Percentiles rank a stretch among this genome's conserved stretches.
phyloP scores from a whole-genome alignment of 108 stramenopile species.

The Pseudonitzschia multiseries region DNA sequence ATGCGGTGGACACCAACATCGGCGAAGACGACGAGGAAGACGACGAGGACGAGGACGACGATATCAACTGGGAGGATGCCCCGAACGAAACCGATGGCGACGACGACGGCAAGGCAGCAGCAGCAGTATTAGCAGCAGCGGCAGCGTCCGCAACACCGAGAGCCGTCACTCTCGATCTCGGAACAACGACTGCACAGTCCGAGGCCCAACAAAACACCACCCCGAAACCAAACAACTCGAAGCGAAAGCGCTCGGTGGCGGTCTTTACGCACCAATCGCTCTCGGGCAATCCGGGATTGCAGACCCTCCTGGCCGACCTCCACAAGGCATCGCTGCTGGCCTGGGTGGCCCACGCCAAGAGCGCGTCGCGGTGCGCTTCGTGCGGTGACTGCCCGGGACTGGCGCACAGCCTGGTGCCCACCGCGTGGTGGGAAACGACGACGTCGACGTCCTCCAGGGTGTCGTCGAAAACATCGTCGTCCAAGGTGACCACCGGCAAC shows the following conservation, averaged over 20 bases:
- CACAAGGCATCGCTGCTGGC: constrained; percentile 56
- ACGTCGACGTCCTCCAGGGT: not conserved
- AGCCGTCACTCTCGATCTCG: constrained; percentile 12
- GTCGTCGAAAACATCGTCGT: too few relatives aligned
- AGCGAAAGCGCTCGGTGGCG: constrained; percentile 26
- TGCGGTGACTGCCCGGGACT: constrained; percentile 25
- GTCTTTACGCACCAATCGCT: constrained; percentile 45
- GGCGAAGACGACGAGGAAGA: constrained; percentile 2
- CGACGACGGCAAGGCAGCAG: too few relatives aligned
- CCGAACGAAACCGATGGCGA: constrained; percentile 42
- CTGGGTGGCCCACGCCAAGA: constrained; percentile 30
- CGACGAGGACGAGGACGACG: constrained; percentile 36
- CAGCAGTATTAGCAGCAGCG: not conserved
- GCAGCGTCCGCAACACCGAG: not conserved
- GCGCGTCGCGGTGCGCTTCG: constrained; percentile 37
- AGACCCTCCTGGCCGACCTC: constrained; percentile 39
- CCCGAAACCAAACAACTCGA: constrained; percentile 23
- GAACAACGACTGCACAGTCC: not conserved
- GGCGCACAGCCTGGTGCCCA: constrained; percentile 65
- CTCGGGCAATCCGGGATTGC: constrained; percentile 31
- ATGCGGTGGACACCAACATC: not conserved
- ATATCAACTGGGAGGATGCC: constrained; percentile 19
- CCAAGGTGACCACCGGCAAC: too few relatives aligned
- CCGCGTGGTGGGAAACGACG: constrained; percentile 16
- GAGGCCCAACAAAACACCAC: not conserved